Percentiles rank a stretch among this genome's conserved stretches.
Conservation (phyloP, 169 alveolate genomes). For the Plasmodium vivax region DNA sequence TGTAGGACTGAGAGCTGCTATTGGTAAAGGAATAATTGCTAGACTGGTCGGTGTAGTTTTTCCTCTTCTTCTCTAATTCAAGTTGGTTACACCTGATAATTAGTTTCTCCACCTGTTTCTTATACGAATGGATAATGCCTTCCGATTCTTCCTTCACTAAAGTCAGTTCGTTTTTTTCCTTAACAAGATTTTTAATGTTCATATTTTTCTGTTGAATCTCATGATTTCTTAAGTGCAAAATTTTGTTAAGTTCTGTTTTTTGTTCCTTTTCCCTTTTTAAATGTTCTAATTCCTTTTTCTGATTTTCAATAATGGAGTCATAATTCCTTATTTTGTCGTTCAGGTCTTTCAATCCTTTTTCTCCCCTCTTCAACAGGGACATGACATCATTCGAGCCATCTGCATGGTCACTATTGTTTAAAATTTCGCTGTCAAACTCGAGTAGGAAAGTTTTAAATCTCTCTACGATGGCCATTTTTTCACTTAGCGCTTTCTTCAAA, state of each 20-base stretch:
- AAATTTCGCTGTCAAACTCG: slow-evolving; percentile 77
- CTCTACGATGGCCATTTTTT: slow-evolving; percentile 81
- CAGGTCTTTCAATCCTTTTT: slow-evolving; percentile 50
- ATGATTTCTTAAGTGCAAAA: slow-evolving; percentile 55
- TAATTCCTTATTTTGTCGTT: slow-evolving; percentile 56
- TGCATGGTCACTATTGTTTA: slow-evolving; percentile 28
- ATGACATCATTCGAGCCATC: slow-evolving; percentile 28
- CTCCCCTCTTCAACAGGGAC: slow-evolving; percentile 54
- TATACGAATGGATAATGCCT: slow-evolving; percentile 58
- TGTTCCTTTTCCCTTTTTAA: slow-evolving; percentile 69
- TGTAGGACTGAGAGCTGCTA: slow-evolving; percentile 12
- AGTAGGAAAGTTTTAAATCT: slow-evolving; percentile 79
- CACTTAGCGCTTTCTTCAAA: slow-evolving; percentile 80
- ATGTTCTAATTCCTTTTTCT: slow-evolving; percentile 40
- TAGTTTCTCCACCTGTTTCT: slow-evolving; percentile 70
- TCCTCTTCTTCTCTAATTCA: slow-evolving; percentile 52
- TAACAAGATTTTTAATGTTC: slow-evolving; percentile 51
- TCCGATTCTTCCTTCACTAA: slow-evolving; percentile 72
- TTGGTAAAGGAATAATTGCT: slow-evolving; percentile 42
- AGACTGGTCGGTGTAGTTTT: background rate
- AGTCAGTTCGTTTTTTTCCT: slow-evolving; percentile 58
- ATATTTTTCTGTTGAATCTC: slow-evolving; percentile 69
- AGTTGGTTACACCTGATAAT: slow-evolving; percentile 64
- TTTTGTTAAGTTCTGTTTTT: slow-evolving; percentile 62
- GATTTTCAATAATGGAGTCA: slow-evolving; percentile 58